Evolutionary conservation across 495 filamentous ascomycete genomes (phyloP), one percentile per base, ranked within the genome.

Genomic region (Melanomma pulvis-pyrius): DNA sequence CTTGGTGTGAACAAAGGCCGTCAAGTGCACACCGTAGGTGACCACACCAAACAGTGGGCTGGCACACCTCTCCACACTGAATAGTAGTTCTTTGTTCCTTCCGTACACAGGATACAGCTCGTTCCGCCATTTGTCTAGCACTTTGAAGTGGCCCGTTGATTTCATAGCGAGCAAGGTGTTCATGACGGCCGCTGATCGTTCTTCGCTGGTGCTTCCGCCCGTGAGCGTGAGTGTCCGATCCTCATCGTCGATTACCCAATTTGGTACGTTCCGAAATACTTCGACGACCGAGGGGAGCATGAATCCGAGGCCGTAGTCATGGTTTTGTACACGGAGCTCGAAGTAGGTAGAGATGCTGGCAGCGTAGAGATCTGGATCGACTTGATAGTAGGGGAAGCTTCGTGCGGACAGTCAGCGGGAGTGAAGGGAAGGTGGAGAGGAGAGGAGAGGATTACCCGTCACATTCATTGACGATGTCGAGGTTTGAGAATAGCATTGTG

Each of bases 11-110:
- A 89, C 82, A 69, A 90, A 97, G 8, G 84, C 89, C 12, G 86
- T 93, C 86, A 96, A 86, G 76, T 98, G 96, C 25, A 93, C 88
- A 13, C 94, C 94, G 76, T 96, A 98, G 12, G 87, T 90, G 29
- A 91, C 87, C 8, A 94, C 80, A 9, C 94, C 94, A 54, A 98
- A 90, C n/a, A 98, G 77, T 4, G 90, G 83, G 50, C 83, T 86
- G 5, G 90, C 93, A 34, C 83, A 80, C 29, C 94, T 84, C 77
- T 99, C 94, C 71, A 93, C 86, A 75, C 83, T 87, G 71, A 90
- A 88, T 3, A 92, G 76, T 34, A 90, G 78, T 70, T 89, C 82
- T 4, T 82, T 79, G 6, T 78, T 75, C 5, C 81, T 84, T 0
- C 85, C 90, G 69, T 90, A 94, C 15, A 97, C 84, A 0, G 92